Evolutionary conservation across 2,329 filamentous ascomycete genomes (phyloP).

Genomic region (Xylariales sp.): DNA sequence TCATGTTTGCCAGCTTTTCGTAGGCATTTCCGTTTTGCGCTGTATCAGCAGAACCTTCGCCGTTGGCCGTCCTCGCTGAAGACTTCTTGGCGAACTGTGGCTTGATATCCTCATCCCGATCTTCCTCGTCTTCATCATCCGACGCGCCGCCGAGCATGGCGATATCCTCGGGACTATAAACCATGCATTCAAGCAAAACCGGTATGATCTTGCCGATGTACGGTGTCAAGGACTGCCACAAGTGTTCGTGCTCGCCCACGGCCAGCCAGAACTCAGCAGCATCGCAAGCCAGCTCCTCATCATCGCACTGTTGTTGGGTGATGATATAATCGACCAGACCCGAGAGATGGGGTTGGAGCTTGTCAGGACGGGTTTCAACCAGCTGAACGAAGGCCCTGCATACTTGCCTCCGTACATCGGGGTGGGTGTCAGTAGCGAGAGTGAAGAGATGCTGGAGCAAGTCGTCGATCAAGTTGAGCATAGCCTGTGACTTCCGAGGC

Average conservation of each 20-base stretch:
- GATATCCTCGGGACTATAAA: slow-evolving; percentile 93
- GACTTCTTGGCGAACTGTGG: slow-evolving; percentile 78
- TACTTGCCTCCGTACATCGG: slow-evolving; percentile 85
- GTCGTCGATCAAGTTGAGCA: slow-evolving; percentile 74
- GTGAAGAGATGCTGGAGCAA: slow-evolving; percentile 80
- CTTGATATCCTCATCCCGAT: slow-evolving; percentile 85
- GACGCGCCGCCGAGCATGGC: slow-evolving; percentile 76
- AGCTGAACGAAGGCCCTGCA: slow-evolving; percentile 91
- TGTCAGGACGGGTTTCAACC: slow-evolving; percentile 84
- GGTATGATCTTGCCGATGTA: slow-evolving; percentile 83
- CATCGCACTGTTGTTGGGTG: slow-evolving; percentile 78
- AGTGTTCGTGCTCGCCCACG: slow-evolving; percentile 77
- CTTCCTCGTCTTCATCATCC: slow-evolving; percentile 87
- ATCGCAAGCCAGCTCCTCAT: slow-evolving; percentile 87
- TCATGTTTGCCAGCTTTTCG: slow-evolving; percentile 52
- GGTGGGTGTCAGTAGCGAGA: slow-evolving; percentile 69
- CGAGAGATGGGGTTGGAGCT: slow-evolving; percentile 80
- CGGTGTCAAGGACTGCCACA: slow-evolving; percentile 72
- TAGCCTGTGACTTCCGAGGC: slow-evolving; percentile 74
- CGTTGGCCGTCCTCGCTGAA: slow-evolving; percentile 54
- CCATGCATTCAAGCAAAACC: slow-evolving; percentile 88
- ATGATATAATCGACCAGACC: slow-evolving; percentile 93
- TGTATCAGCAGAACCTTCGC: slow-evolving; percentile 44
- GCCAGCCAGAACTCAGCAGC: slow-evolving; percentile 97
- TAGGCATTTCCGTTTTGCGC: slow-evolving; percentile 51